Evolutionary conservation across 192 early-diverging fungal species (phyloP).

Genomic region (Umbelopsis sp.): DNA sequence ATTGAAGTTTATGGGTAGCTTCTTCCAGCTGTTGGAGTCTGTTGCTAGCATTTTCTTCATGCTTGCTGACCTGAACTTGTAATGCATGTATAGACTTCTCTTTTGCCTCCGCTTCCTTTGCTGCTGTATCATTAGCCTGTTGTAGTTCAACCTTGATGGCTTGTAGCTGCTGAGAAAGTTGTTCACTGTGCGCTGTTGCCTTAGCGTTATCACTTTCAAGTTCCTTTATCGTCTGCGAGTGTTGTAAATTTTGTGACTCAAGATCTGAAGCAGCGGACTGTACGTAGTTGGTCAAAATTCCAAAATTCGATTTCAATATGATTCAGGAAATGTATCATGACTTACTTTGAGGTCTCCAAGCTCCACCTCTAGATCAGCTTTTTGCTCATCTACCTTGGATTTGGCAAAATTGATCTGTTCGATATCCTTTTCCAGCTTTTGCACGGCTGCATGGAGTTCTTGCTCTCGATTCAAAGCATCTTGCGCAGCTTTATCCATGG

Average conservation of each 20-base stretch:
- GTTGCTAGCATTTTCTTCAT: conserved; percentile 1
- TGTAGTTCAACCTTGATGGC: not conserved
- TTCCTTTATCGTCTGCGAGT: not conserved
- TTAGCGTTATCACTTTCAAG: not conserved
- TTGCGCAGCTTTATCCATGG: no score
- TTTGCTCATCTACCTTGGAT: not conserved
- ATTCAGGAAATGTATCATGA: not conserved
- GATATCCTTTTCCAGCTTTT: no score
- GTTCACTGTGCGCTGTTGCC: not conserved
- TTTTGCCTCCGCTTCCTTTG: not conserved
- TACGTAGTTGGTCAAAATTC: not conserved
- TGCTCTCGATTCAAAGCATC: no score
- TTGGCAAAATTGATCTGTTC: not conserved
- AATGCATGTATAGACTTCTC: not conserved
- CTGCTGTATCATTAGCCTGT: not conserved
- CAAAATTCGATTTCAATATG: no score
- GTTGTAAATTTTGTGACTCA: not conserved
- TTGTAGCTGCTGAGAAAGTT: not conserved
- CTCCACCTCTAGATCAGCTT: not conserved
- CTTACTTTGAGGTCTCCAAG: not conserved
- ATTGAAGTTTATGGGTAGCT: not conserved
- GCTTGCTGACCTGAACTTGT: not conserved
- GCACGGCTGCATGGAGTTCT: no score
- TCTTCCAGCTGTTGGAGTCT: conserved; percentile 4
- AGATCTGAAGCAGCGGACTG: not conserved